phyloP scores from a whole-genome alignment of 163 green algal genomes.

The Smithsoniella earleae region DNA sequence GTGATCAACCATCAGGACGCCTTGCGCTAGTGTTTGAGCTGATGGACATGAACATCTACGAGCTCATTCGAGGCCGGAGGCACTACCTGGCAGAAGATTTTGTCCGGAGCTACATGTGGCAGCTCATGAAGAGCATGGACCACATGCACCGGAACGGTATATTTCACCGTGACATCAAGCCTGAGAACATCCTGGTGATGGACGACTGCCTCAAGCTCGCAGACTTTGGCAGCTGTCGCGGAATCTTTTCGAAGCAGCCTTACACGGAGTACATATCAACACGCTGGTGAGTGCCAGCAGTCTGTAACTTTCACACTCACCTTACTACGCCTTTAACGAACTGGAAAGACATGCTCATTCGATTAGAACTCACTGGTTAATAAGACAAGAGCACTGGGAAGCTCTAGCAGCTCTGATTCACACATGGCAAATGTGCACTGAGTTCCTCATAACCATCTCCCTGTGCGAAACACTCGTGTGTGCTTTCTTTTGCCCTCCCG shows the following conservation, averaged over 20 bases:
- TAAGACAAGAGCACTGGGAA: no score
- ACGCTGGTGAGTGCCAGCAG: constrained; percentile 37
- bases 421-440: no score
- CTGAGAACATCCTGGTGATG: constrained; percentile 82
- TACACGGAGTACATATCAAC: constrained; percentile 87
- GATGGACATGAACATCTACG: constrained; percentile 90
- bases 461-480: no score
- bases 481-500: no score
- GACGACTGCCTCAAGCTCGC: constrained; percentile 62
- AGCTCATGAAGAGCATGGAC: constrained; percentile 78
- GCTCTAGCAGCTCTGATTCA: no score
- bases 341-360: no score
- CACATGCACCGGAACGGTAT: constrained; percentile 74
- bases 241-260: constrained; percentile 78
- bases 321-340: no score
- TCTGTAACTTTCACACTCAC: no score
- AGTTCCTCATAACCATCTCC: no score
- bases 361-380: no score
- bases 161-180: constrained; percentile 71
- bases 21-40: constrained; percentile 84
- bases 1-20: constrained; percentile 68
- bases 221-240: constrained; percentile 72
- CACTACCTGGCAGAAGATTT: constrained; percentile 73
- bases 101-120: constrained; percentile 71
- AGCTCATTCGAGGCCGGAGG: constrained; percentile 68